Percentiles rank a stretch among this genome's conserved stretches.
Conservation (phyloP, 352 stramenopile genomes). For the Thalassiosira allenii region DNA sequence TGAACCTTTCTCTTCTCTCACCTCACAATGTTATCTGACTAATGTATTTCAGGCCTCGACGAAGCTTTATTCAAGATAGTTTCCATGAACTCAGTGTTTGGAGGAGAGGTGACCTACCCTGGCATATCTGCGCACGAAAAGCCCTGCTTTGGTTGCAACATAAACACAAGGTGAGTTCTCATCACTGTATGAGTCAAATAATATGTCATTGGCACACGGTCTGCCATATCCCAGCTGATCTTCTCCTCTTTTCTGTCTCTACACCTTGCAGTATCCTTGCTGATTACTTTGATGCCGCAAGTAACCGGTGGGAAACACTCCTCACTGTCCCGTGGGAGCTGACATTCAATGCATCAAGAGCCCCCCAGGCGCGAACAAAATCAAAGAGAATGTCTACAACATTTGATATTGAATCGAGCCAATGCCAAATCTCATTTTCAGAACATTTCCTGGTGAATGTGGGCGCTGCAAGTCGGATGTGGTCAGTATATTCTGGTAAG, state of each 20-base stretch:
- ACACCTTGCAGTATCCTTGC: slow-evolving; percentile 77
- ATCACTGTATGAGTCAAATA: too few species aligned
- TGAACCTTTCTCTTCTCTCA: slow-evolving; percentile 1
- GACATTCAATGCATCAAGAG: slow-evolving; percentile 74
- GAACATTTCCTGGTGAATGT: slow-evolving; percentile 86
- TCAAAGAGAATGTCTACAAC: slow-evolving; percentile 74
- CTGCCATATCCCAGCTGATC: too few species aligned
- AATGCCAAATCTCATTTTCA: slow-evolving; percentile 84
- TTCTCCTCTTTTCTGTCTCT: too few species aligned
- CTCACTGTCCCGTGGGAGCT: slow-evolving; percentile 83
- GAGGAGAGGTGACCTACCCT: slow-evolving; percentile 57
- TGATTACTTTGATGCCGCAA: slow-evolving; percentile 86
- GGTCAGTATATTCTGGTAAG: slow-evolving; percentile 85
- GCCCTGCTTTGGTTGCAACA: slow-evolving; percentile 66
- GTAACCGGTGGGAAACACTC: slow-evolving; percentile 79
- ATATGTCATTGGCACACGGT: too few species aligned
- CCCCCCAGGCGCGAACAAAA: slow-evolving; percentile 56
- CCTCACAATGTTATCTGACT: too few species aligned
- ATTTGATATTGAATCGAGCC: slow-evolving; percentile 84
- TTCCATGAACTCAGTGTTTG: slow-evolving; percentile 74
- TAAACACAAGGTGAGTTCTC: slow-evolving; percentile 60
- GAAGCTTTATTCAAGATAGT: slow-evolving; percentile 83
- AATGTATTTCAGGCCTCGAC: slow-evolving; percentile 58
- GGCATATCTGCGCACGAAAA: slow-evolving; percentile 39
- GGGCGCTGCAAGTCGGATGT: slow-evolving; percentile 81